phyloP scores from a whole-genome alignment of 1,284 basidiomycete species.

The Tilletia caries region DNA sequence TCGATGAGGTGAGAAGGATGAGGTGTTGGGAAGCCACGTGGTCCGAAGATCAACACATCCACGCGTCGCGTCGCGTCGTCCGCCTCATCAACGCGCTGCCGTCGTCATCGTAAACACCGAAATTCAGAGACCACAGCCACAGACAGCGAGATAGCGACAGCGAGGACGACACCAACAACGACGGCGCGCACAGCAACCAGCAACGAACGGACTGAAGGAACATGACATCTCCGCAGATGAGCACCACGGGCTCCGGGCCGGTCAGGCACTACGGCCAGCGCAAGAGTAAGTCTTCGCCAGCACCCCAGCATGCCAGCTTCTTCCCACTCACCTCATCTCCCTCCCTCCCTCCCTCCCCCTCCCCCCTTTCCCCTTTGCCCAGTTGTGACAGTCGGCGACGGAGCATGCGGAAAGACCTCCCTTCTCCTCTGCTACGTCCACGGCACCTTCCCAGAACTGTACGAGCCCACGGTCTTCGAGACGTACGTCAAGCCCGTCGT shows the following conservation, averaged over 20 bases:
- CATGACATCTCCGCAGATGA: slow-evolving; percentile 1
- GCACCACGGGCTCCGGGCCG: background rate
- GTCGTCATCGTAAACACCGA: too few relatives aligned
- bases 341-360: background rate
- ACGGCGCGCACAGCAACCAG: too few relatives aligned
- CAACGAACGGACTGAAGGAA: too few relatives aligned
- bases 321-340: background rate
- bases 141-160: too few relatives aligned
- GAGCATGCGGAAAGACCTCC: slow-evolving; percentile 44
- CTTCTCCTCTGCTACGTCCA: slow-evolving; percentile 34
- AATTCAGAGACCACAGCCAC: too few relatives aligned
- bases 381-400: slow-evolving; percentile 83
- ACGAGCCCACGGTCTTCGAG: slow-evolving; percentile 60
- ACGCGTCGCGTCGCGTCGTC: too few relatives aligned
- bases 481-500: slow-evolving; percentile 83
- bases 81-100: too few relatives aligned
- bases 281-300: background rate
- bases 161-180: too few relatives aligned
- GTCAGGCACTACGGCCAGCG: slow-evolving; percentile 6
- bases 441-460: slow-evolving; percentile 32
- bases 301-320: background rate
- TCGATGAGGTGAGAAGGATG: too few relatives aligned
- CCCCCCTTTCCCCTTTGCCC: slow-evolving; percentile 54
- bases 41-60: too few relatives aligned
- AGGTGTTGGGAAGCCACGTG: too few relatives aligned